A percentile compares a stretch with the other conserved stretches of the same genome.
phyloP scores from a whole-genome alignment of 2,329 filamentous ascomycete species.

The Cadophora sp. region DNA sequence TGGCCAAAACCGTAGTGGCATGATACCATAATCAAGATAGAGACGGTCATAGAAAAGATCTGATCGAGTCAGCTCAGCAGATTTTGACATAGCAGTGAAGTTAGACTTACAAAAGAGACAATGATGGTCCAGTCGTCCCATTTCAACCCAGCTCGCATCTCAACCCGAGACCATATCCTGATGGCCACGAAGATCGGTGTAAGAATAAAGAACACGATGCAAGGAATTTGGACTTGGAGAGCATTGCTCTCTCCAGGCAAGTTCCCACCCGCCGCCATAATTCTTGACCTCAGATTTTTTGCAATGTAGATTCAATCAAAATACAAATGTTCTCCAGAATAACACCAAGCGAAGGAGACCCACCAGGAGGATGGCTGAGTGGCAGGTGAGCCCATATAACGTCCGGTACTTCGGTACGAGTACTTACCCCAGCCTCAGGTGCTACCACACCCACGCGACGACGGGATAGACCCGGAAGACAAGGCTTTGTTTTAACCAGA shows the following conservation, averaged over 20 bases:
- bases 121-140: slow-evolving; percentile 54
- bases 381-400: background rate
- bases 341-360: background rate
- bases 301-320: background rate
- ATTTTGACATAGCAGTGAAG: background rate
- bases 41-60: background rate
- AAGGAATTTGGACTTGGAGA: slow-evolving; percentile 48
- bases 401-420: background rate
- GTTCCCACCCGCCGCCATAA: slow-evolving; percentile 6
- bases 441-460: background rate
- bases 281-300: background rate
- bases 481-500: background rate
- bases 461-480: background rate
- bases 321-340: background rate
- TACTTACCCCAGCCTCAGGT: background rate
- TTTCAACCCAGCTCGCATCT: slow-evolving; percentile 47
- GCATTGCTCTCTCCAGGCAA: slow-evolving; percentile 9
- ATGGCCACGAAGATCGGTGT: slow-evolving; percentile 51
- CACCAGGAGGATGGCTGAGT: background rate
- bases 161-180: slow-evolving; percentile 51
- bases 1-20: slow-evolving; percentile 51
- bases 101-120: slow-evolving; percentile 48
- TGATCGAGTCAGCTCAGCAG: background rate
- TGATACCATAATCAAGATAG: slow-evolving; percentile 3
- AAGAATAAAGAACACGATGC: slow-evolving; percentile 55